Conservation (phyloP, 352 stramenopile genomes). For the Phytopythium delawarense region DNA sequence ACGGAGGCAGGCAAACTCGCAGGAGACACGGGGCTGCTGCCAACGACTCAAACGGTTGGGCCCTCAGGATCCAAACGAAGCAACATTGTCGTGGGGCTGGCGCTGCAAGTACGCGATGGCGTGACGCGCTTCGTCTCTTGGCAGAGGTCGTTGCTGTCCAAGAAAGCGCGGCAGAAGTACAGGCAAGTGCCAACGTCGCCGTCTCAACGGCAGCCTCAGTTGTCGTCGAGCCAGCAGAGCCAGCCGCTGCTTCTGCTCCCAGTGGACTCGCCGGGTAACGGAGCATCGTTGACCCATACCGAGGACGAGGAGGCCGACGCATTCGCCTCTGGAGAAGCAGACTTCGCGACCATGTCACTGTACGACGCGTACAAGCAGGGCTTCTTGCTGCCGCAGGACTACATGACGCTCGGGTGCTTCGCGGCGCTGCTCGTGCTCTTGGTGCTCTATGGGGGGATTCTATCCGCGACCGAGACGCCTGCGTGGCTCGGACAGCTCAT, state of each 20-base stretch:
- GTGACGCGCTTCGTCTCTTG: conserved; percentile 3
- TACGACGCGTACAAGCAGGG: conserved; percentile 68
- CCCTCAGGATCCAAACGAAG: background rate
- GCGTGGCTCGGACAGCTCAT: conserved; percentile 69
- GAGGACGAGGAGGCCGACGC: conserved; percentile 11
- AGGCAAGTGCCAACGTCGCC: conserved; percentile 1
- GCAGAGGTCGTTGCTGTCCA: conserved; percentile 1
- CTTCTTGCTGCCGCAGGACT: conserved; percentile 71
- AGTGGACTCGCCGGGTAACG: background rate
- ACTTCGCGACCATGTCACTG: conserved; percentile 70
- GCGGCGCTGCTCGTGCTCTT: conserved; percentile 41
- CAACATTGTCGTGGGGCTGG: background rate
- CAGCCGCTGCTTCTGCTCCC: conserved; percentile 18
- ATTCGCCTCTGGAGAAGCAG: conserved; percentile 22
- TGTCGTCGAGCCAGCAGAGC: background rate
- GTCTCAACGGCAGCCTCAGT: background rate
- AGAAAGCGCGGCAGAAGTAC: conserved; percentile 1
- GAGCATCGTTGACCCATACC: background rate
- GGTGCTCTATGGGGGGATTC: conserved; percentile 62
- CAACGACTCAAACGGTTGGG: background rate
- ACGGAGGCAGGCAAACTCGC: background rate
- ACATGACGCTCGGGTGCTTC: conserved; percentile 67
- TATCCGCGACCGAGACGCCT: conserved; percentile 61
- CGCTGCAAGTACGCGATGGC: background rate
- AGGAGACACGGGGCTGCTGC: background rate